A percentile compares a stretch with the other conserved stretches of the same genome.
phyloP scores from a whole-genome alignment of 2,329 filamentous ascomycete genomes.

The Tricladium varicosporioides region DNA sequence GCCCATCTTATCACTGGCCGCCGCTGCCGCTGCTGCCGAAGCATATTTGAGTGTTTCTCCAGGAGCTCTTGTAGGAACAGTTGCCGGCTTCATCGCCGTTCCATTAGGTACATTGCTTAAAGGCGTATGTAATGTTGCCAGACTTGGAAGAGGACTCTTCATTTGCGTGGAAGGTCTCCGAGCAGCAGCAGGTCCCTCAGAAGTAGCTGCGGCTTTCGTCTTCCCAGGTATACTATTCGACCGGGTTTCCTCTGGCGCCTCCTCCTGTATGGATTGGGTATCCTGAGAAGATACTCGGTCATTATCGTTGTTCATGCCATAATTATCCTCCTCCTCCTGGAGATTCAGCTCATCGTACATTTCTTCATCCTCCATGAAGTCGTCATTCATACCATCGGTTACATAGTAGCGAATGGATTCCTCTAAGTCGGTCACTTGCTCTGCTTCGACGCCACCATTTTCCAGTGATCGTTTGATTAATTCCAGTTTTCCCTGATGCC shows the following conservation, averaged over 20 bases:
- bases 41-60: constrained; percentile 95
- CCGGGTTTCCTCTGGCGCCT: constrained; percentile 61
- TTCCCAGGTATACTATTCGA: constrained; percentile 46
- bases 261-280: constrained; percentile 86
- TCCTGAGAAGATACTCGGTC: constrained; percentile 95
- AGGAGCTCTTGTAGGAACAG: constrained; percentile 76
- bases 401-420: constrained; percentile 96
- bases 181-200: constrained; percentile 55
- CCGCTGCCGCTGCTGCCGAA: constrained; percentile 90
- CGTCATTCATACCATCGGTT: constrained; percentile 80
- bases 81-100: constrained; percentile 79
- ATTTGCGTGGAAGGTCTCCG: constrained; percentile 83
- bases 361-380: constrained; percentile 90
- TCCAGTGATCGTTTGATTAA: constrained; percentile 85
- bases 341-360: constrained; percentile 95
- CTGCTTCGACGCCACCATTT: constrained; percentile 85
- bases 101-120: constrained; percentile 61
- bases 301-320: constrained; percentile 75
- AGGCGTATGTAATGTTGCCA: constrained; percentile 84
- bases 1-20: constrained; percentile 88
- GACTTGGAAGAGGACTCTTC: constrained; percentile 89
- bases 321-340: constrained; percentile 86
- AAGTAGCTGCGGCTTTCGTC: constrained; percentile 50
- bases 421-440: constrained; percentile 83
- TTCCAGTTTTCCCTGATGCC: constrained; percentile 92